phyloP scores from a whole-genome alignment of 371 early-diverging fungal genomes.

The Mucor lusitanicus region DNA sequence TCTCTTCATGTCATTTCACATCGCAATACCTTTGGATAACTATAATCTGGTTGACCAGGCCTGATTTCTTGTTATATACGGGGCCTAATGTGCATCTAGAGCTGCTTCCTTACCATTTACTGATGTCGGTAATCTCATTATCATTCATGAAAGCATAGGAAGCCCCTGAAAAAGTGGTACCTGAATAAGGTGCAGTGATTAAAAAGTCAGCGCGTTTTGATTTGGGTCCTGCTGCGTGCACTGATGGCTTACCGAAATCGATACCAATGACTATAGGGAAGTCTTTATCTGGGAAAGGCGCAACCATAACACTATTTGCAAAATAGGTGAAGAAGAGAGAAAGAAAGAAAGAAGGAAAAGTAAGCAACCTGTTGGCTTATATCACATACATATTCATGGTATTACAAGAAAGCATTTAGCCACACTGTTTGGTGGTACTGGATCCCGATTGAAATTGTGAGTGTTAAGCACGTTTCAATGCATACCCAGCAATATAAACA shows the following conservation, averaged over 20 bases:
- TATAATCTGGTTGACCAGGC: constrained; percentile 43
- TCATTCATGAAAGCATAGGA: constrained; percentile 53
- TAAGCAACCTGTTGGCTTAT: background rate
- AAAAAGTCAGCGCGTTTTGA: background rate
- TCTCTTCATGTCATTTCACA: background rate
- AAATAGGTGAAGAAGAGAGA: background rate
- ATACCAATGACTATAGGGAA: constrained; percentile 63
- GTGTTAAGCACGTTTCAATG: background rate
- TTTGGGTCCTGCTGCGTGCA: background rate
- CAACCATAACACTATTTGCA: constrained; percentile 4
- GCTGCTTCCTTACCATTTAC: constrained; percentile 28
- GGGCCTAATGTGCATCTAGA: background rate
- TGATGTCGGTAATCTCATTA: constrained; percentile 35
- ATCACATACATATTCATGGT: background rate
- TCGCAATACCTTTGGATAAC: constrained; percentile 42
- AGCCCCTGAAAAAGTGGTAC: constrained; percentile 64
- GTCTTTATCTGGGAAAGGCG: constrained; percentile 29
- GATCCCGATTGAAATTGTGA: background rate
- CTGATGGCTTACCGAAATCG: constrained; percentile 47
- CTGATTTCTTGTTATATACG: constrained; percentile 12
- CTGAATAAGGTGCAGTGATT: constrained; percentile 20
- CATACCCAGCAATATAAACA: too few species aligned
- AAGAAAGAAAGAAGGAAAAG: background rate
- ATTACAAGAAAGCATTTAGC: background rate
- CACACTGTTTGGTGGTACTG: background rate